Conservation (phyloP, 352 stramenopile species). For the Pseudoperonospora humuli region DNA sequence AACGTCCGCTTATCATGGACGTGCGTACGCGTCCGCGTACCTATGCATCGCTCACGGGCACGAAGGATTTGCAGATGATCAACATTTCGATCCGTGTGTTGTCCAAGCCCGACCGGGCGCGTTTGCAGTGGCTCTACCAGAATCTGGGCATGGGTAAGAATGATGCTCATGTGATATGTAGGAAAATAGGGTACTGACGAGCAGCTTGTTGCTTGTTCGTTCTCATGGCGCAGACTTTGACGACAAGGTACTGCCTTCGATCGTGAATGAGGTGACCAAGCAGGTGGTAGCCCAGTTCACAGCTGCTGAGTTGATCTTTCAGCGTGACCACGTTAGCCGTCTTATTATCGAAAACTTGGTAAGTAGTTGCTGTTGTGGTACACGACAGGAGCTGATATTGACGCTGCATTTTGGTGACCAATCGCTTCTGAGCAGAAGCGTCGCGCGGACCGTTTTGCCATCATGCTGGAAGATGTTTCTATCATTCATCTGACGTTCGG, state of each 20-base stretch:
- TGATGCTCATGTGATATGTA: background rate
- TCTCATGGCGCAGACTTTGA: slow-evolving; percentile 88
- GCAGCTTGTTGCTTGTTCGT: background rate
- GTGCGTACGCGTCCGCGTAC: slow-evolving; percentile 91
- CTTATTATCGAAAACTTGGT: slow-evolving; percentile 92
- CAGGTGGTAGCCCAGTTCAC: slow-evolving; percentile 99
- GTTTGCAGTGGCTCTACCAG: slow-evolving; percentile 96
- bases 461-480: slow-evolving; percentile 96
- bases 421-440: slow-evolving; percentile 44
- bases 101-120: slow-evolving; percentile 89
- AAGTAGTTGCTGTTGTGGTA: too few species aligned
- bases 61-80: slow-evolving; percentile 99
- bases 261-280: slow-evolving; percentile 99
- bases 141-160: slow-evolving; percentile 85
- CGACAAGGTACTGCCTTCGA: slow-evolving; percentile 95
- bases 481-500: slow-evolving; percentile 99
- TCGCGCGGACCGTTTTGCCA: slow-evolving; percentile 88
- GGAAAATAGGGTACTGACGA: background rate
- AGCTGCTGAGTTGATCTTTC: slow-evolving; percentile 97
- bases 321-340: slow-evolving; percentile 95
- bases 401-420: slow-evolving; percentile 2
- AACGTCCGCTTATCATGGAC: slow-evolving; percentile 94
- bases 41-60: slow-evolving; percentile 86
- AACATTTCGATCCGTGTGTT: slow-evolving; percentile 98
- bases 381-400: background rate